Evolutionary conservation across 106 monocot species (phyloP).

Genomic region (Platanthera zijinensis): DNA sequence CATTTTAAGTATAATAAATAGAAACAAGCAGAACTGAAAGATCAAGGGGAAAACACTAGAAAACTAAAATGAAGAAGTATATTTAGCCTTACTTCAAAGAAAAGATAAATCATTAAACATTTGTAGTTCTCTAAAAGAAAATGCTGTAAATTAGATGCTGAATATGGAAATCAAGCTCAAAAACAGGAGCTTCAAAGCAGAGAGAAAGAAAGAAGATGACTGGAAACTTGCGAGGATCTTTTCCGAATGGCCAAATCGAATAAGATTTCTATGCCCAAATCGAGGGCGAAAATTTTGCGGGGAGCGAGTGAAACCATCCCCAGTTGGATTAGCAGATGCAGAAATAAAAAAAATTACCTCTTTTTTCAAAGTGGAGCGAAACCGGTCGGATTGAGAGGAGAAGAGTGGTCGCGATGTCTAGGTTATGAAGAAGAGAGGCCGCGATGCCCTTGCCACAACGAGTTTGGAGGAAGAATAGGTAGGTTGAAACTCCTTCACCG

Average conservation of each 20-base stretch:
- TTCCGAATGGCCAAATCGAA: not conserved
- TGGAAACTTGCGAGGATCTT: not conserved
- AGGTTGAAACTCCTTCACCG: too few relatives aligned
- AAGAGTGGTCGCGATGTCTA: too few relatives aligned
- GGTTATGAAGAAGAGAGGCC: too few relatives aligned
- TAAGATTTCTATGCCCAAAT: not conserved
- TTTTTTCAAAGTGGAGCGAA: too few relatives aligned
- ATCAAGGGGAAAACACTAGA: too few relatives aligned
- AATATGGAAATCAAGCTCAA: not conserved
- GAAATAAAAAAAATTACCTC: too few relatives aligned
- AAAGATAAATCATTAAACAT: not conserved
- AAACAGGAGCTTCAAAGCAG: constrained; percentile 1
- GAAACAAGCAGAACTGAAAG: not conserved
- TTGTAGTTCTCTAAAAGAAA: not conserved
- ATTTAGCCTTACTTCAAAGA: not conserved
- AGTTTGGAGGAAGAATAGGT: too few relatives aligned
- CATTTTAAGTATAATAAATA: not conserved
- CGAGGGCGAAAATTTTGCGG: too few relatives aligned
- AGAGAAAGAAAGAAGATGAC: not conserved
- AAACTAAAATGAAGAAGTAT: not conserved
- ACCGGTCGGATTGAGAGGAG: too few relatives aligned
- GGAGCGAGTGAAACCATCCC: too few relatives aligned
- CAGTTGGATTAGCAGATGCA: too few relatives aligned
- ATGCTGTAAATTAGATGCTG: not conserved
- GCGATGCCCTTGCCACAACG: too few relatives aligned